Evolutionary conservation across 805 yeast species (phyloP), one percentile per base, ranked within the genome.

Genomic region (Candida patagonica): DNA sequence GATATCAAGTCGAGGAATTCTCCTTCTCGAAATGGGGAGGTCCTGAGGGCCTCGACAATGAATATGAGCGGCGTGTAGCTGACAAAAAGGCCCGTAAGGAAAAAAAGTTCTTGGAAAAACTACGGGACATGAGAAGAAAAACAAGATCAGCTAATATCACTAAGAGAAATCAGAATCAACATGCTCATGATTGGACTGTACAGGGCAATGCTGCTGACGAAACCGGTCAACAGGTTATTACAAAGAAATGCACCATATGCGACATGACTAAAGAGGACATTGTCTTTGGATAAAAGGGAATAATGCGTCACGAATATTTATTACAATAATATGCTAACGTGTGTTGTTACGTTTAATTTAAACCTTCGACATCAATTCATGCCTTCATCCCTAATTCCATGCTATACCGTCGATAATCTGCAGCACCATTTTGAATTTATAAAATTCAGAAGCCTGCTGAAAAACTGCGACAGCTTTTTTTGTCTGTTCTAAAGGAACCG

Each of bases 1-100:
- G 98, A 44, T 82, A 77, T 54, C 97, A 92, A 53, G 86, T 92
- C n/a, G 98, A 92, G 58, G 85, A 80, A 52, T 84, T 71, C 61
- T 94, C 97, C 0, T 84, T 79, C 64, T 80, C 82, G 55, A 89
- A 92, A 61, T 92, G 98, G 99, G 94, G 92, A 1, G 80, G 94
- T 1, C 72, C 79, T 7, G 95, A 86, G 41, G 86, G 82, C 0
- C 61, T 92, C 29, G 99, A 92, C 59, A 71, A 71, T n/a, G 99
- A 92, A 58, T 92, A 94, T 84, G 82, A 84, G 48, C 61, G 85
- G 38, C 64, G 98, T 24, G 95, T 85, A 58, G 74, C 70, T 36
- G 70, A 73, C 54, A 76, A 84, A 46, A 67, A 84, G 15, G 73
- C 74, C 42, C 66, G 95, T 38, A 71, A 83, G 44, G 96, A 87